These are phyloP conservation scores for Pyrenochaeta sp. DNA, from an alignment of 2,329 filamentous ascomycete species.

Conservation along the genomic window DNA sequence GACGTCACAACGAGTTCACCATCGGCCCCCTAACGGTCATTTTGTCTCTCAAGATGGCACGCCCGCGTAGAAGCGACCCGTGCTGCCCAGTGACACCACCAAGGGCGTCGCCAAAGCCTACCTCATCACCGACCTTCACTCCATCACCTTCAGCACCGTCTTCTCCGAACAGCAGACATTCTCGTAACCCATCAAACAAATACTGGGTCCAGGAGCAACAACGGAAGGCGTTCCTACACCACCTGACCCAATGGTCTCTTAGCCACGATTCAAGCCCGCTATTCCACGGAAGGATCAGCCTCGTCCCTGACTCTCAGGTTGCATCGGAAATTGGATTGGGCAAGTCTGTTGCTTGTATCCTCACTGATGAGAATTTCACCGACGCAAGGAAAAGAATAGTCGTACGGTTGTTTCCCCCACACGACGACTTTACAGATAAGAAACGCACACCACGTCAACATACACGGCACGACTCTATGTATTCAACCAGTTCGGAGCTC, in stretches of 20 bases:
- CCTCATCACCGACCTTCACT: slow-evolving; percentile 1
- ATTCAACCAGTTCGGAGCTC: background rate
- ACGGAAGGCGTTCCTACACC: slow-evolving; percentile 27
- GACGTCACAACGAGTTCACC: slow-evolving; percentile 2
- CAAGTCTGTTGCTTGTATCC: slow-evolving; percentile 35
- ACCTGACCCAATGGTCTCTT: slow-evolving; percentile 35
- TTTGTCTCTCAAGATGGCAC: slow-evolving; percentile 15
- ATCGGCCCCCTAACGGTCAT: slow-evolving; percentile 3
- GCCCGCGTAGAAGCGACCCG: slow-evolving; percentile 7
- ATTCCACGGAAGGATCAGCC: slow-evolving; percentile 38
- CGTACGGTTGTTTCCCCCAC: slow-evolving; percentile 36
- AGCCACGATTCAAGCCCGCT: slow-evolving; percentile 37
- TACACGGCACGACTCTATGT: slow-evolving; percentile 11
- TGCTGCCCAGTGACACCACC: slow-evolving; percentile 8
- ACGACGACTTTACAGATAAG: slow-evolving; percentile 2
- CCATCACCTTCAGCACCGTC: background rate
- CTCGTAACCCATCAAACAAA: slow-evolving; percentile 22
- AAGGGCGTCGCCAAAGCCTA: slow-evolving; percentile 5
- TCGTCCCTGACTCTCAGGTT: slow-evolving; percentile 11
- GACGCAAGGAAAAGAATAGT: slow-evolving; percentile 27
- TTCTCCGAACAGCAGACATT: slow-evolving; percentile 12
- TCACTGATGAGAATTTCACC: slow-evolving; percentile 22
- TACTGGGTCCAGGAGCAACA: slow-evolving; percentile 25
- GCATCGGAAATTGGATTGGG: slow-evolving; percentile 27
- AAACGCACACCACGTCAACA: background rate